Evolutionary conservation across 495 filamentous ascomycete genomes (phyloP).

Genomic region (Trypethelium eluteriae): DNA sequence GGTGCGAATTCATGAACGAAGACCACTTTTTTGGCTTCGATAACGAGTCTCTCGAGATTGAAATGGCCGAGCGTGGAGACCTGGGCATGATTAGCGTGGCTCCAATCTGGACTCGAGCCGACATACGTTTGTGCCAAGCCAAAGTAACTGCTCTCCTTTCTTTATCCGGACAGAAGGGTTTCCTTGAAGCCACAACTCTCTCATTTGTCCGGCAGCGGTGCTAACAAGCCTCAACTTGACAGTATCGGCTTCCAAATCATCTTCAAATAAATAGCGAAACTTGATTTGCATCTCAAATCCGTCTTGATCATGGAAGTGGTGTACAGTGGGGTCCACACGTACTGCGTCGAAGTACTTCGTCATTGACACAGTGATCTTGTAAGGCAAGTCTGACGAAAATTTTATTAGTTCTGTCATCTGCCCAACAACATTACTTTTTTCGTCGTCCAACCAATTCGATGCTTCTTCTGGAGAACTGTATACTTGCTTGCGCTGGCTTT

Average conservation of each 20-base stretch:
- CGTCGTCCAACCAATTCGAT: slow-evolving; percentile 35
- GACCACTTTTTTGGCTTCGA: slow-evolving; percentile 60
- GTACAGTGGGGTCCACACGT: slow-evolving; percentile 58
- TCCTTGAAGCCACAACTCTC: slow-evolving; percentile 60
- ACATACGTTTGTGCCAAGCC: slow-evolving; percentile 43
- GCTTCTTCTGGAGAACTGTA: slow-evolving; percentile 13
- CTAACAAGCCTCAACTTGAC: slow-evolving; percentile 58
- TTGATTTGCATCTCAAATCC: slow-evolving; percentile 66
- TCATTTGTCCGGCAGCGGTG: slow-evolving; percentile 39
- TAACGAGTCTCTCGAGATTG: slow-evolving; percentile 61
- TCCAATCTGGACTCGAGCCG: slow-evolving; percentile 21
- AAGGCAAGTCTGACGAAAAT: slow-evolving; percentile 53
- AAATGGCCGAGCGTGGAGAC: slow-evolving; percentile 67
- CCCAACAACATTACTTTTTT: slow-evolving; percentile 47
- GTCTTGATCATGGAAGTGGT: slow-evolving; percentile 64
- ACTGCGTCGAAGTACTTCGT: slow-evolving; percentile 66
- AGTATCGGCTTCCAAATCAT: slow-evolving; percentile 58
- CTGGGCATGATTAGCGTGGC: slow-evolving; percentile 28
- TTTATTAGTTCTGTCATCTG: slow-evolving; percentile 60
- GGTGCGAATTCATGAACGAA: slow-evolving; percentile 52
- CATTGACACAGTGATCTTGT: slow-evolving; percentile 60
- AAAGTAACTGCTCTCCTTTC: slow-evolving; percentile 47
- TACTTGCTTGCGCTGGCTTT: slow-evolving; percentile 37
- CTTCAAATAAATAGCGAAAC: slow-evolving; percentile 64
- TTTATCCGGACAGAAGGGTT: slow-evolving; percentile 40